Evolutionary conservation across 768 basidiomycete genomes (phyloP).

Genomic region (Rhodotorula diobovata): DNA sequence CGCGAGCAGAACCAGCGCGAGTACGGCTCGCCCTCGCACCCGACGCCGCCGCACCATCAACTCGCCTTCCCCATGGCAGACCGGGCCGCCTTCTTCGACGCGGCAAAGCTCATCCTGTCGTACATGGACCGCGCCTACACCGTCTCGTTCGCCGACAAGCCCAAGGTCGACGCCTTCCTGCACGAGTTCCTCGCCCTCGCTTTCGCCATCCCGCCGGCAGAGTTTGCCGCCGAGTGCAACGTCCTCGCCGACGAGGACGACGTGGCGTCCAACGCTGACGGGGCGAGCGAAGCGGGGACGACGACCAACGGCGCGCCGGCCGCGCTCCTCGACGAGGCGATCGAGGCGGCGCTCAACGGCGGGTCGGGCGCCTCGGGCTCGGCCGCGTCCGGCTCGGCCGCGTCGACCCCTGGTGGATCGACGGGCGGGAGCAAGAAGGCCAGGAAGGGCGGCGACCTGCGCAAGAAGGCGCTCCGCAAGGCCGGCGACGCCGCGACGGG

Average conservation of each 20-base stretch:
- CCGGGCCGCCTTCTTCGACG: constrained; percentile 72
- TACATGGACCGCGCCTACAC: constrained; percentile 83
- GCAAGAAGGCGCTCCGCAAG: constrained; percentile 73
- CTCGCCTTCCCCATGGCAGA: constrained; percentile 75
- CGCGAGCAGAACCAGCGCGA: constrained; percentile 60
- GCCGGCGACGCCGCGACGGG: constrained; percentile 44
- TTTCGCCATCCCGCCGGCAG: constrained; percentile 35
- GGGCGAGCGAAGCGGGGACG: constrained; percentile 25
- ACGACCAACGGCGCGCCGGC: neutral
- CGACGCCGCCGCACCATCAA: constrained; percentile 58
- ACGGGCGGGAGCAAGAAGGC: neutral
- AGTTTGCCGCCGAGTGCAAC: constrained; percentile 23
- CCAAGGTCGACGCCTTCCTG: constrained; percentile 77
- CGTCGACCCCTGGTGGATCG: constrained; percentile 37
- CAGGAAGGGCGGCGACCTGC: constrained; percentile 54
- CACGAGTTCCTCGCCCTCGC: constrained; percentile 67
- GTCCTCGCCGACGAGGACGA: constrained; percentile 17
- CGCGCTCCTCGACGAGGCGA: constrained; percentile 9
- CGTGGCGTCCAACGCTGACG: constrained; percentile 14
- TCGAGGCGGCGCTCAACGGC: constrained; percentile 18
- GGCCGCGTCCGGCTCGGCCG: constrained; percentile 47
- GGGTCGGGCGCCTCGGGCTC: neutral
- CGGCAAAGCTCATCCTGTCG: constrained; percentile 75
- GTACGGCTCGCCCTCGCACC: constrained; percentile 42
- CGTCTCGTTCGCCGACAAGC: constrained; percentile 59